Evolutionary conservation across 345 rosid genomes (phyloP).

Genomic region (Conringia planisiliqua): DNA sequence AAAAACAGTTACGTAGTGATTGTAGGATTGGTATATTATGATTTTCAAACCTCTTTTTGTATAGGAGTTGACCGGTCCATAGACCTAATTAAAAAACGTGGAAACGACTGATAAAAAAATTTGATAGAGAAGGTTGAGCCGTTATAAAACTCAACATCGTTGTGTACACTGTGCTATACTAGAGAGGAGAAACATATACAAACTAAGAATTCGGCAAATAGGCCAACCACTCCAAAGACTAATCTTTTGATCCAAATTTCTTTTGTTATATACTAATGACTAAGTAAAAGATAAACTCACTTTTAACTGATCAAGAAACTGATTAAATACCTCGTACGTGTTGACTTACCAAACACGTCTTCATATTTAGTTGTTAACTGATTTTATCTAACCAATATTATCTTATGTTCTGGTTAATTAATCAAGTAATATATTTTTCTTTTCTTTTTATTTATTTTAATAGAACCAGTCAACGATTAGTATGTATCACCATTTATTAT

Average conservation of each 20-base stretch:
- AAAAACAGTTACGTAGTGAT: too few species aligned
- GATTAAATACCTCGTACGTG: slow-evolving; percentile 25
- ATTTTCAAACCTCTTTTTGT: too few species aligned
- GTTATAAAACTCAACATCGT: too few species aligned
- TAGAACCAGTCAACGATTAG: slow-evolving; percentile 15
- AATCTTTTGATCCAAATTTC: background rate
- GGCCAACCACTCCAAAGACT: background rate
- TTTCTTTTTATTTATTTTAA: background rate
- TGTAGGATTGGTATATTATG: too few species aligned
- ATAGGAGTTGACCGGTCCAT: too few species aligned
- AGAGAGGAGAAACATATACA: background rate
- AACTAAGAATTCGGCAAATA: background rate
- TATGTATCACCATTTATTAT: slow-evolving; percentile 29
- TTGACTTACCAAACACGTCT: slow-evolving; percentile 21
- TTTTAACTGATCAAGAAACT: background rate
- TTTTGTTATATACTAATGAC: background rate
- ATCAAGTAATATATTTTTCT: background rate
- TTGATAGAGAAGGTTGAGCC: too few species aligned
- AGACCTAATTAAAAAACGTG: too few species aligned
- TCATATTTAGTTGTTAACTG: background rate
- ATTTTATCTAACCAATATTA: background rate
- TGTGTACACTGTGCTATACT: too few species aligned
- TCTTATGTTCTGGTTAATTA: slow-evolving; percentile 12
- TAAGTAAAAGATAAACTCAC: background rate
- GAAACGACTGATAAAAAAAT: too few species aligned